Evolutionary conservation across 441 rosid species (phyloP).

Genomic region (Jatropha multifida): DNA sequence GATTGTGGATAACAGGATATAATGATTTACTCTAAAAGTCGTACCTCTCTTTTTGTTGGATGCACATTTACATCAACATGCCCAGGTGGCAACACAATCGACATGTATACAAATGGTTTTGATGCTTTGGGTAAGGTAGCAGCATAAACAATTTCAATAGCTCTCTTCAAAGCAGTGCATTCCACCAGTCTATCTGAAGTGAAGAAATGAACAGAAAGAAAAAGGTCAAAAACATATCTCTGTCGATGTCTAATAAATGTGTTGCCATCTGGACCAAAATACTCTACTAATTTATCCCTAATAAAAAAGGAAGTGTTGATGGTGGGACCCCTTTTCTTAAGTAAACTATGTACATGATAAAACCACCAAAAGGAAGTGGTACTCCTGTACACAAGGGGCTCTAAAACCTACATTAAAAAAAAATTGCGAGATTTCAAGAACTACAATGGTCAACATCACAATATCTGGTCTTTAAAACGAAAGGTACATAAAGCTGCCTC

Average conservation of each 20-base stretch:
- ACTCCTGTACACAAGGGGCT: not conserved
- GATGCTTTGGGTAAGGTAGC: constrained; percentile 95
- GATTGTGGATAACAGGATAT: not conserved
- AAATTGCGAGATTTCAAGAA: not conserved
- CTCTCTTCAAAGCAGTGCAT: constrained; percentile 85
- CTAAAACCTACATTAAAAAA: not conserved
- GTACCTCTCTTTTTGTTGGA: constrained; percentile 94
- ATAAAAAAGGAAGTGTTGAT: not conserved
- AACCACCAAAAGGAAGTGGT: not conserved
- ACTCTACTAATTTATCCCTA: not conserved
- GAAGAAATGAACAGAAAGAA: constrained; percentile 10
- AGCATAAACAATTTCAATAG: constrained; percentile 88
- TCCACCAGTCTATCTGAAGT: constrained; percentile 89
- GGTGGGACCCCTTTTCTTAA: not conserved
- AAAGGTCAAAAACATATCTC: not conserved
- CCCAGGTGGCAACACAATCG: constrained; percentile 78
- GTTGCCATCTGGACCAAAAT: constrained; percentile 1
- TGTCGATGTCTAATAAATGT: too few species aligned
- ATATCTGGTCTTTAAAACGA: not conserved
- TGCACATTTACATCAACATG: constrained; percentile 97
- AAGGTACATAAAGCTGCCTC: not conserved
- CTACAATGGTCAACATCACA: not conserved
- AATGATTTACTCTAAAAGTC: constrained; percentile 10
- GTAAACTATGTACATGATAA: not conserved
- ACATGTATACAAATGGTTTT: constrained; percentile 89